phyloP scores from a whole-genome alignment of 225 moss, liverwort and hornwort species.

The Bryum argenteum region DNA sequence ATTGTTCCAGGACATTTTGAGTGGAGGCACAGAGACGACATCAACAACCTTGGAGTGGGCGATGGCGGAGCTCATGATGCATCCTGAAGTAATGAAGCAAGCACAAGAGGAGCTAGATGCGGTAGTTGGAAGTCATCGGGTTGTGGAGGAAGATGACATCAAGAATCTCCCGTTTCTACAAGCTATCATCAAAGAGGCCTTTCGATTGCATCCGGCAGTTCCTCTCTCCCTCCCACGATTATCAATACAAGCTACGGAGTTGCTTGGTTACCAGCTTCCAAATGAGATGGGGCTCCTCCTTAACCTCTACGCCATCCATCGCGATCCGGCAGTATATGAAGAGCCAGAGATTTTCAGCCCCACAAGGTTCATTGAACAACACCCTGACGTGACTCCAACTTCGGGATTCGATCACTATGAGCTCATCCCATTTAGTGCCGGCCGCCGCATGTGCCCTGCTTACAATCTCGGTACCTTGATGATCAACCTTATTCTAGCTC shows the following conservation, averaged over 20 bases:
- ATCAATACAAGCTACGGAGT: neutral
- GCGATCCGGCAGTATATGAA: neutral
- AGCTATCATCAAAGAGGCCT: slow-evolving; percentile 17
- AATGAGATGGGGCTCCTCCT: neutral
- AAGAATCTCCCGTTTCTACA: slow-evolving; percentile 8
- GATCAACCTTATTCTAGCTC: neutral
- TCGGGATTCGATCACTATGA: neutral
- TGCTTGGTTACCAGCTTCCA: neutral
- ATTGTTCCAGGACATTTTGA: neutral
- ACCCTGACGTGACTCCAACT: neutral
- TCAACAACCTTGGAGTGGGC: slow-evolving; percentile 5
- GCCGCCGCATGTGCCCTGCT: neutral
- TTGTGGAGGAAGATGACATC: neutral
- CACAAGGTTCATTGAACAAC: neutral
- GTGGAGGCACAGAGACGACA: neutral
- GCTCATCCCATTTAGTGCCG: neutral
- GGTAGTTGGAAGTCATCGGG: neutral
- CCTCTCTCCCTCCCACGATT: neutral
- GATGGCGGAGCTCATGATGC: neutral
- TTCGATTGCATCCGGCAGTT: slow-evolving; percentile 14
- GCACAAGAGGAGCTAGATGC: slow-evolving; percentile 1
- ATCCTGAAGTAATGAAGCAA: neutral
- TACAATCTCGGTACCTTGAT: neutral
- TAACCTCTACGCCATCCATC: neutral
- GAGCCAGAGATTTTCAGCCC: neutral